Evolutionary conservation across 768 basidiomycete genomes (phyloP), one percentile per base, ranked within the genome.

Genomic region (Lentinula boryana): DNA sequence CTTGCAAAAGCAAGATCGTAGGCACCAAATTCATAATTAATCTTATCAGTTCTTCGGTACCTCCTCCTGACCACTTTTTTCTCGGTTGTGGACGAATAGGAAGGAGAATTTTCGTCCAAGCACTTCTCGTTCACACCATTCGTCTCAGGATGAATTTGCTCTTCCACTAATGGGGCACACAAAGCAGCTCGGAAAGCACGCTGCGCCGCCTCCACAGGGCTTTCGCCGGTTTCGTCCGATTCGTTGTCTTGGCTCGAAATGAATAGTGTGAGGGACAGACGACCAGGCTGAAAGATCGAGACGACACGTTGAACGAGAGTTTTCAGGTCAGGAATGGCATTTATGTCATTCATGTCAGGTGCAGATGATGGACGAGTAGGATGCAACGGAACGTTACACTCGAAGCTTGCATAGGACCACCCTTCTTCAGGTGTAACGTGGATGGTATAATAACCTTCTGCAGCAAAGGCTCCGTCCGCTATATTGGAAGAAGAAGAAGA

Each of bases 371-470:
- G 62, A 58, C 71, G 68, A 59, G 75, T 75, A 15, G 76, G 72
- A 31, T 72, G 70, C 48, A 88, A 77, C 4, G 93, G 93, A n/a
- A 97, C 85, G 74, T 99, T 99, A 77, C 93, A 96, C 75, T 99
- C 97, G 77, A 99, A 98, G 68, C 91, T 93, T 64, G 97, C 97
- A 73, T 97, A 99, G 50, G 95, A 97, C 91, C 94, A 98, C 60
- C 92, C 96, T 67, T 91, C 87, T 73, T 98, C 97, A 31, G 97
- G 97, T 0, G 97, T 99, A 62, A 98, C 96, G 71, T 99, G 97
- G 60, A 99, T 96, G 6, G 94, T 98, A 71, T 93, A 98, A 74
- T 99, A 99, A 41, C 96, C 93, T 72, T 98, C 97, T 16, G 59
- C 71, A 60, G 65, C 67, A 8, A 63, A 60, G 32, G 63, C 50